Evolutionary conservation across 371 early-diverging fungal species (phyloP), one percentile per base, ranked within the genome.

Genomic region (Mycotypha africana): DNA sequence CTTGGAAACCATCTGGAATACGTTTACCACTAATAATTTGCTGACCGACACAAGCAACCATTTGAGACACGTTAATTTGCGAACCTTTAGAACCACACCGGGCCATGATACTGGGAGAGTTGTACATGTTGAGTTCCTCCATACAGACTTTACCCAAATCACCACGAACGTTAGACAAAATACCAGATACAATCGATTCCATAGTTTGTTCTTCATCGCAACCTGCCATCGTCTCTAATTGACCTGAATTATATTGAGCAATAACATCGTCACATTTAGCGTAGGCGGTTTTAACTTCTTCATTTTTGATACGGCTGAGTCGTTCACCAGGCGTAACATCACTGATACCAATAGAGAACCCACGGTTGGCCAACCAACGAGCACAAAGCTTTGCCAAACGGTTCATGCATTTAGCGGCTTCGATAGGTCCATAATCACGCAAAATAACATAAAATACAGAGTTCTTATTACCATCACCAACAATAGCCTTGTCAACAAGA

Each of bases 31-130:
- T 88, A 58, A 99, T 92, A 81, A 97, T 95, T 65, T 99, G 99
- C 74, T 99, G 99, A 58, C 99, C 99, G 55, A 99, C 99, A 88
- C 97, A 97, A 49, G 98, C 97, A 56, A 97, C 93, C 99, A 99
- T 99, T 72, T 99, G 99, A 22, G 93, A 95, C 32, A 99, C 98
- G 79, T 99, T 99, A 64, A 98, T 90, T 47, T 91, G 86, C 28
- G 97, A 96, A 56, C 99, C 60, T 44, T 59, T 45, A 8, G 48
- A 42, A 51, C 69, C 37, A 67, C 82, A 89, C 97, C 88, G 82
- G 21, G 93, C 91, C 99, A 99, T 99, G 73, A 93, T 96, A 49
- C 96, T 79, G 1, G 99, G 97, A 7, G 98, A 91, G 57, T 99
- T 99, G 71, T 91, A 84, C 65, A 81, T 85, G 66, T 88, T 90